phyloP scores from a whole-genome alignment of 371 early-diverging fungal genomes.

The Mortierella sp. region DNA sequence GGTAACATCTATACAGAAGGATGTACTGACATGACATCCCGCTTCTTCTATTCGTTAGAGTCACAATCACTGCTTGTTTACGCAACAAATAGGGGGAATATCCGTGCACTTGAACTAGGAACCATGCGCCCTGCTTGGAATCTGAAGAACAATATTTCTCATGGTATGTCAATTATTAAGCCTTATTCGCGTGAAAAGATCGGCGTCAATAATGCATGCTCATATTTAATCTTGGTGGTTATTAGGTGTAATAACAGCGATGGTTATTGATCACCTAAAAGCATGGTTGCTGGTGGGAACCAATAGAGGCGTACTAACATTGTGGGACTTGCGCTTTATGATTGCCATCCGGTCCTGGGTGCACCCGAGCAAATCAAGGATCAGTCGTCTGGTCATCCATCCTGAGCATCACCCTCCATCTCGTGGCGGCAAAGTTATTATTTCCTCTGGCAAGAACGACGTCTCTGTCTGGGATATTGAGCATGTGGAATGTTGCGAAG shows the following conservation, averaged over 20 bases:
- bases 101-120: constrained; percentile 82
- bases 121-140: constrained; percentile 79
- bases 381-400: constrained; percentile 72
- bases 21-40: background rate
- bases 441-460: constrained; percentile 82
- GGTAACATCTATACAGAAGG: background rate
- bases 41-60: constrained; percentile 49
- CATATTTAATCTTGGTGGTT: background rate
- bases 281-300: constrained; percentile 87
- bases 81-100: constrained; percentile 82
- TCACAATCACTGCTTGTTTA: constrained; percentile 82
- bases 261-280: constrained; percentile 75
- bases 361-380: constrained; percentile 80
- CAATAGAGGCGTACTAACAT: constrained; percentile 80
- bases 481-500: constrained; percentile 76
- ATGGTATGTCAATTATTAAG: constrained; percentile 52
- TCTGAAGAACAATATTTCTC: constrained; percentile 68
- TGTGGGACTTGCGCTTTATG: constrained; percentile 91
- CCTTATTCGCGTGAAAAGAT: no score
- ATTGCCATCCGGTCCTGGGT: constrained; percentile 83
- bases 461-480: constrained; percentile 90
- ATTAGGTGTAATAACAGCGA: constrained; percentile 75
- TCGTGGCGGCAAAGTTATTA: constrained; percentile 64
- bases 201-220: background rate
- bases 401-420: constrained; percentile 62